These are phyloP conservation scores for Paramecium pentaurelia DNA, from an alignment of 73 alveolate species.

Conservation along the genomic window DNA sequence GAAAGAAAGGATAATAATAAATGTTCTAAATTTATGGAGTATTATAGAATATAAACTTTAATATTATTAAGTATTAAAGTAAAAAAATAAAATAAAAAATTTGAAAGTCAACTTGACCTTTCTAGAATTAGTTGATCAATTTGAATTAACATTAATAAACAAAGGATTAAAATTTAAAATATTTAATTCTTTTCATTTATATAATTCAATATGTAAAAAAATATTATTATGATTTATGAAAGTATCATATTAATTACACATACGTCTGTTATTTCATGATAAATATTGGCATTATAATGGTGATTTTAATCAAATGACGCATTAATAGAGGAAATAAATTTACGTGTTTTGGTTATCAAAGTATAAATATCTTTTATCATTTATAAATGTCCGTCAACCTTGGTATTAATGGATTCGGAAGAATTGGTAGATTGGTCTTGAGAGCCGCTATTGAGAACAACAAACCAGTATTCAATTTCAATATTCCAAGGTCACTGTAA, in stretches of 20 bases:
- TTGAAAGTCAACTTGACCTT: not conserved
- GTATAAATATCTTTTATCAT: slow-evolving; percentile 4
- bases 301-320: not conserved
- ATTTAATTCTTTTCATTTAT: not conserved
- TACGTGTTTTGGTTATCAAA: not conserved
- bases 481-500: slow-evolving; percentile 65
- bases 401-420: slow-evolving; percentile 97
- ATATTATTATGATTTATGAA: not conserved
- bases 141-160: not conserved
- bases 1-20: not conserved
- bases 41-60: not conserved
- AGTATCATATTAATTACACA: not conserved
- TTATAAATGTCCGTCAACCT: slow-evolving; percentile 71
- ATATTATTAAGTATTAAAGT: not conserved
- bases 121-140: not conserved
- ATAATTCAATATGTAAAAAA: not conserved
- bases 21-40: not conserved
- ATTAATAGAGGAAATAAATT: slow-evolving; percentile 1
- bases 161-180: not conserved
- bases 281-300: not conserved
- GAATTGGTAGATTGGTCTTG: slow-evolving; percentile 95
- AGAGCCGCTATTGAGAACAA: slow-evolving; percentile 84
- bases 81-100: not conserved
- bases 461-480: slow-evolving; percentile 68
- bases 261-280: not conserved